A percentile compares a stretch with the other conserved stretches of the same genome.
Evolutionary conservation across 768 basidiomycete genomes (phyloP).

Genomic region (Ephemerocybe angulata): DNA sequence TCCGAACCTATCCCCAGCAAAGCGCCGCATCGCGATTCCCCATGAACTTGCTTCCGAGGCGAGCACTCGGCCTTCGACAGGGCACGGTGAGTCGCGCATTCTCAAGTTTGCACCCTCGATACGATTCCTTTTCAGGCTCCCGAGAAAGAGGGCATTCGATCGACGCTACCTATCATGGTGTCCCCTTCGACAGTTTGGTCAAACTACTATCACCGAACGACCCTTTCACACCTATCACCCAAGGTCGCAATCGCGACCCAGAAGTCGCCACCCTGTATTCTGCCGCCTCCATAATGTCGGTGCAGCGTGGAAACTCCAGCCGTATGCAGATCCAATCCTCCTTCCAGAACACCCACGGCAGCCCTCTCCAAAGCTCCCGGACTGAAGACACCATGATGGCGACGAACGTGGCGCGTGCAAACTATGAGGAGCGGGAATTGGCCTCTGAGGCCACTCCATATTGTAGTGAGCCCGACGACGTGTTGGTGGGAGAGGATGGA

Average conservation of each 20-base stretch:
- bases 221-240: conserved; percentile 43
- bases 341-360: conserved; percentile 14
- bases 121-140: conserved; percentile 31
- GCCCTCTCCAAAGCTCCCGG: conserved; percentile 31
- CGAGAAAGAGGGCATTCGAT: conserved; percentile 24
- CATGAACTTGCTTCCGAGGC: conserved; percentile 18
- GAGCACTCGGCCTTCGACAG: conserved; percentile 27
- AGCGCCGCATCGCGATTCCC: conserved; percentile 9
- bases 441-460: conserved; percentile 72
- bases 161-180: conserved; percentile 46
- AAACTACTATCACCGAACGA: conserved; percentile 66
- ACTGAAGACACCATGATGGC: conserved; percentile 28
- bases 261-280: conserved; percentile 86
- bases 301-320: conserved; percentile 31
- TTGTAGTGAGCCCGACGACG: conserved; percentile 53
- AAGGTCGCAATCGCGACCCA: conserved; percentile 49
- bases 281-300: conserved; percentile 75
- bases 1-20: conserved; percentile 15
- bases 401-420: conserved; percentile 39
- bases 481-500: conserved; percentile 75
- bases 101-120: conserved; percentile 33
- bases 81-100: conserved; percentile 21
- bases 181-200: conserved; percentile 71
- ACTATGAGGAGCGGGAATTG: conserved; percentile 72
- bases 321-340: conserved; percentile 23